phyloP scores from a whole-genome alignment of 371 early-diverging fungal genomes.

The Chytridiales sp. region DNA sequence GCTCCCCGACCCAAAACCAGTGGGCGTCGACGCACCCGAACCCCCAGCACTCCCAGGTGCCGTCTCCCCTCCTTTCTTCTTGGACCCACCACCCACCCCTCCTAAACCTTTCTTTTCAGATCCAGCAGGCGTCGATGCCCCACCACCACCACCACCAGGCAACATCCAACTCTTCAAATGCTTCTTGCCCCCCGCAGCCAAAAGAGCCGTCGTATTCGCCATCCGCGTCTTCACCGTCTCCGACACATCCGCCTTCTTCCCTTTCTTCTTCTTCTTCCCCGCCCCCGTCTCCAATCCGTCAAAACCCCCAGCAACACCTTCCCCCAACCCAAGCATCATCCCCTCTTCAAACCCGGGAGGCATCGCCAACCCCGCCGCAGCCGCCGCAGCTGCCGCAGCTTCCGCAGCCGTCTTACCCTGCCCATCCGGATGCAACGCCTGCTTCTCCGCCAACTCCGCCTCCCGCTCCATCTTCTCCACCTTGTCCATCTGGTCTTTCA shows the following conservation, averaged over 20 bases:
- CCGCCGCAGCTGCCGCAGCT: not conserved
- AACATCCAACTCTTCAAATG: conserved; percentile 42
- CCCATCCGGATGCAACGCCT: conserved; percentile 17
- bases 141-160: conserved; percentile 17
- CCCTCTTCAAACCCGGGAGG: too few relatives aligned
- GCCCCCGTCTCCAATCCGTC: not conserved
- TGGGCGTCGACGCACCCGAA: not conserved
- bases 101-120: too few relatives aligned
- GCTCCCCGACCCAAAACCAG: conserved; percentile 4
- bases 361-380: not conserved
- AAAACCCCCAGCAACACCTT: too few relatives aligned
- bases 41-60: not conserved
- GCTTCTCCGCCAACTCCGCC: conserved; percentile 7
- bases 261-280: conserved; percentile 24
- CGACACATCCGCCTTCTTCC: conserved; percentile 14
- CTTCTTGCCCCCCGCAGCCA: conserved; percentile 27
- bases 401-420: conserved; percentile 6
- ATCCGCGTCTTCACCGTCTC: conserved; percentile 25
- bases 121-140: not conserved
- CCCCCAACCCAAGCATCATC: not conserved
- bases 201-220: conserved; percentile 30
- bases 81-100: not conserved
- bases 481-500: conserved; percentile 1
- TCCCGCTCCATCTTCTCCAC: conserved; percentile 11
- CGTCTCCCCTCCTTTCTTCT: not conserved